Conservation (phyloP, 1,284 basidiomycete genomes). For the Abortiporus biennis region DNA sequence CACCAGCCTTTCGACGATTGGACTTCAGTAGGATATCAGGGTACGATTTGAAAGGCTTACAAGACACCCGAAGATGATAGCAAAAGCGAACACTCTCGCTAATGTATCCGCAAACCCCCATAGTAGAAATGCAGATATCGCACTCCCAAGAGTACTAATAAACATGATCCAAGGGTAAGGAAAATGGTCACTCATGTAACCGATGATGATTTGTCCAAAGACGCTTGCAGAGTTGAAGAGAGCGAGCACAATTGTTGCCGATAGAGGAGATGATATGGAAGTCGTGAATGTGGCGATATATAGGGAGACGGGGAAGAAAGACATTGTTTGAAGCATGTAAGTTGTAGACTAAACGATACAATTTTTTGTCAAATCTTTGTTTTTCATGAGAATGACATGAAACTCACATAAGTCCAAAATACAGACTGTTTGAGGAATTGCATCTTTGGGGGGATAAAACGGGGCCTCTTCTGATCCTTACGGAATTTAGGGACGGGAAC, state of each 20-base stretch:
- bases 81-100: conserved; percentile 19
- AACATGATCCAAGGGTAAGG: conserved; percentile 24
- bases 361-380: no score
- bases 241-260: conserved; percentile 19
- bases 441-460: conserved; percentile 20
- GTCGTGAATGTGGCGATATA: conserved; percentile 24
- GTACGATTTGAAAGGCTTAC: neutral
- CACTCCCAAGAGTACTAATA: conserved; percentile 19
- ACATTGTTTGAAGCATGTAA: conserved; percentile 21
- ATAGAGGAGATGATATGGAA: conserved; percentile 18
- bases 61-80: conserved; percentile 18
- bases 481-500: conserved; percentile 17
- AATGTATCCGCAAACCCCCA: conserved; percentile 22
- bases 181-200: conserved; percentile 20
- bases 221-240: conserved; percentile 22
- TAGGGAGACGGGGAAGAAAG: conserved; percentile 25
- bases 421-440: conserved; percentile 20
- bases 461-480: conserved; percentile 14
- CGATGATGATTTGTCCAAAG: conserved; percentile 20
- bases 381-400: neutral
- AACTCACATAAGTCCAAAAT: conserved; percentile 21
- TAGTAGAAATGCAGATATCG: conserved; percentile 21
- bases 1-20: conserved; percentile 10
- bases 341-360: conserved; percentile 13
- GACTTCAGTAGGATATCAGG: neutral